Evolutionary conservation across 768 basidiomycete species (phyloP), one percentile per base, ranked within the genome.

Genomic region (Lentinula edodes): DNA sequence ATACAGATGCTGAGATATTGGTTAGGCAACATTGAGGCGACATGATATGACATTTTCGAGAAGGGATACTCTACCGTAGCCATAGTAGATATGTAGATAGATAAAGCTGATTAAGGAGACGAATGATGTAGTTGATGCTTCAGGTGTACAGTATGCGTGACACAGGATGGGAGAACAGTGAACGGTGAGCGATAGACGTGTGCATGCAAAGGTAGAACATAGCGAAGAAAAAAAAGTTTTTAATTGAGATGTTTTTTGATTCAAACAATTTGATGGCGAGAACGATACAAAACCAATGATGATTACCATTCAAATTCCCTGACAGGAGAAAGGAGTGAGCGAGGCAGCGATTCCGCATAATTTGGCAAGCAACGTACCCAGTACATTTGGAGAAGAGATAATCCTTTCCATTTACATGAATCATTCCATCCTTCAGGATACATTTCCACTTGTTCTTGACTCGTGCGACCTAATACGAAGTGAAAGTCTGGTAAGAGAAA

Each of bases 401-500:
- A 69, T 99, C 97, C 69, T 91, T 93, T 35, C 96, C 96, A 65
- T 97, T 97, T 66, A 97, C 85, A 67, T 94, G 92, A 64, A 98
- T 91, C 88, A 98, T 93, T 3, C 97, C 97, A 66, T 98, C 97
- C 75, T 97, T 97, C 56, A 99, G 82, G 23, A 93, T 87, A 63
- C 95, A 95, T 80, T 98, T 99, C 97, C 97, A 99, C 78, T 98
- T 99, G 78, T 97, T 98, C 78, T 98, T 99, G 28, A 98, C 96
- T n/a, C 97, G 84, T 48, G 95, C 94, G 39, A 98, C 96, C 95
- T 98, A 66, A 35, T 46, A 16, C 42, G 54, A 18, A 36, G n/a
- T 6, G 10, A 12, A 41, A 15, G 13, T 10, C n/a, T 15, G 10
- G 28, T 28, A 28, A 23, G 28, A 28, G 28, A 4, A 3, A 3